Percentiles rank a stretch among this genome's conserved stretches.
Evolutionary conservation across 345 rosid species (phyloP).

Genomic region (Hevea brasiliensis): DNA sequence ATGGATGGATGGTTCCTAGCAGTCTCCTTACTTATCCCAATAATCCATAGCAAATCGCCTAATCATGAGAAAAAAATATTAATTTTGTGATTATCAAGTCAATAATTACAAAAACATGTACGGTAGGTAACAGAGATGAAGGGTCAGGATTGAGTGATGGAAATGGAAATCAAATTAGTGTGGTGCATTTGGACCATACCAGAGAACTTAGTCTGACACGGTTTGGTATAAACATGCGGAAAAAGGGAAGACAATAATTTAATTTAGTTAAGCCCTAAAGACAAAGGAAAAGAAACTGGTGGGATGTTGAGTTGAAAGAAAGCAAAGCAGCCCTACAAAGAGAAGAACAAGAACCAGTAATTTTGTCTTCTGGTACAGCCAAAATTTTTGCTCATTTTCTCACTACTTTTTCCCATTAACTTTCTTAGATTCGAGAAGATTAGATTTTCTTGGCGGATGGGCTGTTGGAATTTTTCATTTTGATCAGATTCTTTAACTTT

Average conservation of each 20-base stretch:
- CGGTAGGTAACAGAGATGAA: neutral
- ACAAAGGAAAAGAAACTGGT: neutral
- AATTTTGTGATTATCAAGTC: no score
- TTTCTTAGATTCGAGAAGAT: constrained; percentile 27
- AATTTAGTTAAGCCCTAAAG: no score
- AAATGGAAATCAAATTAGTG: neutral
- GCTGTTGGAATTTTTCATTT: constrained; percentile 11
- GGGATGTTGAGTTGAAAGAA: neutral
- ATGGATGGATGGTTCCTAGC: no score
- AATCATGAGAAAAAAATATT: no score
- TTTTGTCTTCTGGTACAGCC: constrained; percentile 1
- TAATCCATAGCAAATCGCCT: no score
- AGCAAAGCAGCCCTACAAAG: neutral
- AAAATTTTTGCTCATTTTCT: constrained; percentile 23
- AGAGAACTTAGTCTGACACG: constrained; percentile 17
- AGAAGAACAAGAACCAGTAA: no score
- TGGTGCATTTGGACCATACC: constrained; percentile 5
- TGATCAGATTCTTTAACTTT: constrained; percentile 25
- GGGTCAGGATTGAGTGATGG: constrained; percentile 17
- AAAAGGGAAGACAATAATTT: neutral
- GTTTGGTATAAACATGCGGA: constrained; percentile 33
- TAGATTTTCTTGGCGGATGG: constrained; percentile 7
- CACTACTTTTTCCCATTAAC: neutral
- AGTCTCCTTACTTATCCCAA: no score
- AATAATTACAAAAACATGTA: no score